Evolutionary conservation across 2,329 filamentous ascomycete genomes (phyloP), one percentile per base, ranked within the genome.

Genomic region (Aureobasidium sp.): DNA sequence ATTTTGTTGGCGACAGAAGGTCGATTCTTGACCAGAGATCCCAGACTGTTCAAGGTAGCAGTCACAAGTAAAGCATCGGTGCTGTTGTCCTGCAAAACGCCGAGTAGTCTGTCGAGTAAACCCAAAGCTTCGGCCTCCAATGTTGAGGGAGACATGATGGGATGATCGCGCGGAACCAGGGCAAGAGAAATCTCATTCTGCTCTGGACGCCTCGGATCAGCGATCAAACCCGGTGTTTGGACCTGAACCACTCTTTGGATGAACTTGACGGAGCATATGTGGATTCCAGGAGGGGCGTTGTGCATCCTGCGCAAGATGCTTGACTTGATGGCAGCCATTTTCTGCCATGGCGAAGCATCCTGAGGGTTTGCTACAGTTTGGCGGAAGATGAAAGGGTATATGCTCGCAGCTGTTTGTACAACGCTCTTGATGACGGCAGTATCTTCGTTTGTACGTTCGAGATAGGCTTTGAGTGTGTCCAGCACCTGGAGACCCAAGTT

Each of bases 261-360:
- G 74, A 99, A 99, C 76, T 99, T 99, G 81, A 97, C 88, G 78
- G 94, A 97, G 80, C 92, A 96, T 73, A 97, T 87, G 69, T 87
- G 87, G 66, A 97, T 84, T 2, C 90, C 88, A 13, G 87, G 82
- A 15, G 84, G 78, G 20, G 90, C 87, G 47, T 81, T 83, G 69
- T 97, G 93, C 93, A 95, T 97, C 70, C 94, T 86, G 64, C 85
- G 86, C 64, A 99, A 76, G 67, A 99, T 94, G 69, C 87, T 89
- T 61, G 89, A 85, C 79, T 99, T 99, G 76, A 97, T 93, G 12
- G 86, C 83, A 60, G 85, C 82, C 84, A 97, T 95, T 66, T 87
- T 85, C 71, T 94, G 88, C 94, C 94, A 99, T 50, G 88, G 86
- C 63, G 87, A 81, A 44, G 79, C 82, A 72, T 97, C 91, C 77